Percentiles rank a stretch among this genome's conserved stretches.
Evolutionary conservation across 148 eudicot species (phyloP).

Genomic region (Agrostemma githago): DNA sequence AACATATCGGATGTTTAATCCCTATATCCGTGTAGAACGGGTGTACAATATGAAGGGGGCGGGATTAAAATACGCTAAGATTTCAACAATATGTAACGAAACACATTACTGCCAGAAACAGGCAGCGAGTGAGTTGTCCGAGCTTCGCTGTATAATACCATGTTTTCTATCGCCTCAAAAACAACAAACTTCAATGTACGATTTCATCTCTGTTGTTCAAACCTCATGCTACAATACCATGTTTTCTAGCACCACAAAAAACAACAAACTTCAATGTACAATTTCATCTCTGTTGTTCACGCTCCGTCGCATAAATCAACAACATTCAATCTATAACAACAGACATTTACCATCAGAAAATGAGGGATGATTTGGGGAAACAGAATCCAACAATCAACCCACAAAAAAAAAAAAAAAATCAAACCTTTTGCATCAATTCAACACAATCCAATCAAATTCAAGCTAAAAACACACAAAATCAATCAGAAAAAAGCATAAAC

Average conservation of each 20-base stretch:
- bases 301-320: not conserved
- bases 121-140: not conserved
- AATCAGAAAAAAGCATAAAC: conserved; percentile 4
- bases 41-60: not conserved
- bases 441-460: not conserved
- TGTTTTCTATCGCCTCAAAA: no score
- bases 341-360: no score
- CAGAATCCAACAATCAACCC: conserved; percentile 3
- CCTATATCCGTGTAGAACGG: not conserved
- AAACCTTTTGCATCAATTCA: conserved; percentile 9
- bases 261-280: not conserved
- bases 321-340: not conserved
- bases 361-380: not conserved
- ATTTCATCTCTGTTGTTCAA: not conserved
- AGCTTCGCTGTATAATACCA: no score
- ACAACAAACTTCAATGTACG: not conserved
- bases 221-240: not conserved
- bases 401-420: not conserved
- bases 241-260: not conserved
- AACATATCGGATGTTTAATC: no score
- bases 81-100: not conserved
- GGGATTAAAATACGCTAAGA: not conserved
- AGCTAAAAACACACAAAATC: conserved; percentile 3
- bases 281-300: not conserved
- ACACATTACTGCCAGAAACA: not conserved